Base-by-base conservation (phyloP, 2,329 filamentous ascomycete species). In the Colletotrichum sp. region DNA sequence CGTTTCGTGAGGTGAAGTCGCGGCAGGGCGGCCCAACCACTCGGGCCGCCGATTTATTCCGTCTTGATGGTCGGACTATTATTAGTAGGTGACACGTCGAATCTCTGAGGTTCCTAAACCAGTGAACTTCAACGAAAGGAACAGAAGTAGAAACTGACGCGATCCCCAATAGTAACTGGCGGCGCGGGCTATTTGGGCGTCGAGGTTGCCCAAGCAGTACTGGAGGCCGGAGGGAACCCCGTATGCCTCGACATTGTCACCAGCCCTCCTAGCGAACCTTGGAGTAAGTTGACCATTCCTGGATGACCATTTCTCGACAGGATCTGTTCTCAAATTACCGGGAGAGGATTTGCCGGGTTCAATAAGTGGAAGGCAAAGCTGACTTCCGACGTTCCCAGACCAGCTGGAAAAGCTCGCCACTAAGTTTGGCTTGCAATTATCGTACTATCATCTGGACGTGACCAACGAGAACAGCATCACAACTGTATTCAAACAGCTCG, bases 141-240 rank as follows among this genome's bases (percentile, higher is more conserved):
- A 30, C 3, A 6, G 9, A n/a, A 60, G 8, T 32, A 4, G 56
- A 60, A 12, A 60, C 26, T 60, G 30, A 58, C 52, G 16, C 36
- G 52, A n/a, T 16, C 34, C 52, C 21, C 8, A 26, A 36, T 7
- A 79, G 79, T 82, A 18, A 82, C 80, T 10, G 82, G 82, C 12
- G 78, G 78, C 52, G 71, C 64, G 13, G 81, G 80, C 3, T 79
- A 77, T 56, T 66, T 82, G 7, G 81, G 80, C 0, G 68, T 77
- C 3, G 73, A 70, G 10, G 67, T 80, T 3, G 78, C 79, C 4
- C 66, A 34, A 3, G 73, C 80, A 1, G 78, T 84, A 2, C 68
- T 84, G 9, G 82, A 84, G 73, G 79, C 76, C 18, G 83, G 83
- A n/a, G 83, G 79, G 12, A 82, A 84, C 64, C 80, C 83, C 3